Conservation (phyloP, 371 early-diverging fungal species). For the Actinomortierella wolfii region DNA sequence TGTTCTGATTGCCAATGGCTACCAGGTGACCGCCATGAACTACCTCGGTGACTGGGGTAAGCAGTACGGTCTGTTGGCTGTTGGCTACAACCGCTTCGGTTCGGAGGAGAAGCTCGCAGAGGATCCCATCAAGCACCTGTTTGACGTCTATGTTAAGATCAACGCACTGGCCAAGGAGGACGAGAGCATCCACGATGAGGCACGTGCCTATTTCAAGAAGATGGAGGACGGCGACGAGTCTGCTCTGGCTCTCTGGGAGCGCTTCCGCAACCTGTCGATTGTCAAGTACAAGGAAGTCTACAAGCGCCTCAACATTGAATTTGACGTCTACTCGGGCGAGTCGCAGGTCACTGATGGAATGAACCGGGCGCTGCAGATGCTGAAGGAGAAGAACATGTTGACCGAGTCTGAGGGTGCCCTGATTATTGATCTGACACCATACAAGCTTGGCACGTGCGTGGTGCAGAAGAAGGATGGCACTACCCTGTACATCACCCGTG, state of each 20-base stretch:
- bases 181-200: slow-evolving; percentile 80
- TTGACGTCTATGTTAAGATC: slow-evolving; percentile 94
- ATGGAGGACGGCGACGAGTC: slow-evolving; percentile 98
- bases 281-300: slow-evolving; percentile 95
- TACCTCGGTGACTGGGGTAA: slow-evolving; percentile 99
- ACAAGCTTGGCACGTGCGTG: slow-evolving; percentile 87
- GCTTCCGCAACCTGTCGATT: slow-evolving; percentile 94
- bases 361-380: slow-evolving; percentile 75
- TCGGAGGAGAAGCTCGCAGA: slow-evolving; percentile 73
- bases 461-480: slow-evolving; percentile 97
- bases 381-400: slow-evolving; percentile 72
- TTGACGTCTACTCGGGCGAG: slow-evolving; percentile 99
- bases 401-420: slow-evolving; percentile 86
- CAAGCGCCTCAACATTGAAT: slow-evolving; percentile 90
- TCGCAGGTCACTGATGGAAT: slow-evolving; percentile 90
- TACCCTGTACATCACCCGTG: slow-evolving; percentile 97
- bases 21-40: slow-evolving; percentile 90
- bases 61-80: slow-evolving; percentile 97
- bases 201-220: slow-evolving; percentile 94
- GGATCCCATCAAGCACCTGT: slow-evolving; percentile 96
- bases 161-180: slow-evolving; percentile 82
- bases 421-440: slow-evolving; percentile 82
- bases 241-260: slow-evolving; percentile 87
- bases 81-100: slow-evolving; percentile 92
- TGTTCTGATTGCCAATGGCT: slow-evolving; percentile 87